Base-by-base conservation (phyloP, 2,329 filamentous ascomycete species). In the Diaporthe australafricana region DNA sequence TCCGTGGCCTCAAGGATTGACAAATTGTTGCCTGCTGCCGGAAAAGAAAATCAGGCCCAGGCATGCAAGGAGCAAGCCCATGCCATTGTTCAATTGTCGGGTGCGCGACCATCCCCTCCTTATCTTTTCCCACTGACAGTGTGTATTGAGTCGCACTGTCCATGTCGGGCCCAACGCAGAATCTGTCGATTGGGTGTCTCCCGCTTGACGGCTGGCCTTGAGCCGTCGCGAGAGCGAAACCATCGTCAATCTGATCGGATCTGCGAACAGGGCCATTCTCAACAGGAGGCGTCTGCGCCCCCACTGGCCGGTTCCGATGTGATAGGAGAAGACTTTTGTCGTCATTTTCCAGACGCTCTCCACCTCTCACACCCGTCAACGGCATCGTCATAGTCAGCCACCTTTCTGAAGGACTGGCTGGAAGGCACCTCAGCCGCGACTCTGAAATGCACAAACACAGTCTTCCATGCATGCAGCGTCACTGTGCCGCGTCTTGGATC, bases 371-470 rank as follows among this genome's bases (percentile, higher is more conserved):
- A 45, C 40, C 47, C 50, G 47, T 60, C 52, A 35, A 47, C 67
- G 67, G 69, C 67, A 70, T 40, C 71, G 67, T 72, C 71, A 70
- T 60, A 32, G 71, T 70, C 71, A 60, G 71, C 71, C 71, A 70
- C 70, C 42, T 63, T 57, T 57, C 52, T 55, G 20, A 45, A 53
- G 32, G 52, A 27, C 67, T 38, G 40, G 25, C 48, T 69, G 42
- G 25, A 62, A 40, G 32, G 17, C 48, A 70, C 56, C 67, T 57
- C 55, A 56, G 48, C 47, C 65, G 55, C 48, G 55, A 65, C 48
- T 50, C 16, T 65, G 56, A 16, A 27, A 35, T 65, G 66, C 70
- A 42, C 70, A 70, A 72, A 72, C 70, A 72, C 70, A 72, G 66
- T 72, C 40, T 57, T 16, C n/a, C 12, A 17, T 32, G 35, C 70